phyloP scores from a whole-genome alignment of 495 filamentous ascomycete genomes.

The Aspergillus leporis region DNA sequence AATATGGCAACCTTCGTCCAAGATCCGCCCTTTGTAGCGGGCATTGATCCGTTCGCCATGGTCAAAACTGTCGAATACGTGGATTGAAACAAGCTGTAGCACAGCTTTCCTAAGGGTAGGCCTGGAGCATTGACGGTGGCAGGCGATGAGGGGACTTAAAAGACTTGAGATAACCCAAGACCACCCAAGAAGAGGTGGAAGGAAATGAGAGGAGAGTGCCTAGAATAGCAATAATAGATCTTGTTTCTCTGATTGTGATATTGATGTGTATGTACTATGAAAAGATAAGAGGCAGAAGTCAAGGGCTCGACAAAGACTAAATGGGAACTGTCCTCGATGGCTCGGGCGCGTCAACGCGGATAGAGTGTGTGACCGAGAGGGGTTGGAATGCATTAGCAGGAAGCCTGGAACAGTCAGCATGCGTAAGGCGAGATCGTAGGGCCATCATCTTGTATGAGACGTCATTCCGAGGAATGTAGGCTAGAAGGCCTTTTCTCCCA shows the following conservation, averaged over 20 bases:
- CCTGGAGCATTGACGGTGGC: constrained; percentile 4
- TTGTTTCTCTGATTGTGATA: not conserved
- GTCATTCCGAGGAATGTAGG: constrained; percentile 1
- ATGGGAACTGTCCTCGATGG: constrained; percentile 7
- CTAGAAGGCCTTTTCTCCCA: not conserved
- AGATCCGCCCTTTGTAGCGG: constrained; percentile 32
- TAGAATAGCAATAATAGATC: not conserved
- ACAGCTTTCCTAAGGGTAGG: constrained; percentile 8
- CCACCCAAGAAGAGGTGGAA: not conserved
- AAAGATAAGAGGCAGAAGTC: not conserved
- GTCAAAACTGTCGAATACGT: not conserved
- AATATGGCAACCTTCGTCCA: constrained; percentile 48
- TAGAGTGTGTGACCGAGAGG: not conserved
- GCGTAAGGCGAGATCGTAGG: not conserved
- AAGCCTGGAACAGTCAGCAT: constrained; percentile 1
- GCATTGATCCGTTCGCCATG: constrained; percentile 29
- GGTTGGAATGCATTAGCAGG: constrained; percentile 21
- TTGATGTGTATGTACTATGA: not conserved
- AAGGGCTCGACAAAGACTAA: constrained; percentile 5
- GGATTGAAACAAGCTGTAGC: constrained; percentile 14
- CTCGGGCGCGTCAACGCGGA: constrained; percentile 24
- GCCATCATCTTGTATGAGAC: not conserved
- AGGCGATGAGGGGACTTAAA: not conserved
- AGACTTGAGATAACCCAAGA: not conserved
- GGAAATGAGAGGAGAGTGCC: not conserved